phyloP scores from a whole-genome alignment of 2,329 filamentous ascomycete genomes.

The Penicillium aurantiogriseum region DNA sequence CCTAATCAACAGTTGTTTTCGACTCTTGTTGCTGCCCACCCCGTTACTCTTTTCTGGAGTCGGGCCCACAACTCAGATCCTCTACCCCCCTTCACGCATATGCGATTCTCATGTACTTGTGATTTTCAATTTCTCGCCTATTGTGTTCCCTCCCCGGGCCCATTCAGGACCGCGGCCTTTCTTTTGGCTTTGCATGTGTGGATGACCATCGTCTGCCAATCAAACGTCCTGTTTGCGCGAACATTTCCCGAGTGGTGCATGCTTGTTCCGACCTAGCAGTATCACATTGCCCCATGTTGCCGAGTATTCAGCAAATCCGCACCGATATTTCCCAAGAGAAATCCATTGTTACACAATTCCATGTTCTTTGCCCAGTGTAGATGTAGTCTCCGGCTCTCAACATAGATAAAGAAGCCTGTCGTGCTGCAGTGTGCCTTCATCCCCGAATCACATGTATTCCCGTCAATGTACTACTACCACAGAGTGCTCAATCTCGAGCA shows the following conservation, averaged over 20 bases:
- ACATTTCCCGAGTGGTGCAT: slow-evolving; percentile 2
- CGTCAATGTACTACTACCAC: not conserved
- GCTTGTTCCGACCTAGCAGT: slow-evolving; percentile 9
- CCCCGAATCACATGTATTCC: not conserved
- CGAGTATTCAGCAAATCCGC: slow-evolving; percentile 1
- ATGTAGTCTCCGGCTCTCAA: not conserved
- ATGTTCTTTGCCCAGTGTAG: not conserved
- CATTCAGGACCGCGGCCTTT: slow-evolving; percentile 1
- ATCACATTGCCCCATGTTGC: not conserved
- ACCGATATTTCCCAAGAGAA: slow-evolving; percentile 6
- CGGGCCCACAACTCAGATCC: not conserved
- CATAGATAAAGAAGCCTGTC: not conserved
- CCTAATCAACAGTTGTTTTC: not conserved
- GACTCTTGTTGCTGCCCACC: not conserved
- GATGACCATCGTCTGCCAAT: not conserved
- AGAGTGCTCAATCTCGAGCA: not conserved
- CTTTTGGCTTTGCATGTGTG: slow-evolving; percentile 3
- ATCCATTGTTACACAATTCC: slow-evolving; percentile 3
- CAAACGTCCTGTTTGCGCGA: slow-evolving; percentile 2
- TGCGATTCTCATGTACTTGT: slow-evolving; percentile 4
- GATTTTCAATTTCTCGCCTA: not conserved
- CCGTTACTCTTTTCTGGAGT: not conserved
- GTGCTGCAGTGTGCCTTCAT: not conserved
- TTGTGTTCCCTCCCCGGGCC: not conserved
- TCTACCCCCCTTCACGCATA: not conserved